These are phyloP conservation scores for Pirum gemmata DNA, from an alignment of 78 protist species.

Conservation along the genomic window DNA sequence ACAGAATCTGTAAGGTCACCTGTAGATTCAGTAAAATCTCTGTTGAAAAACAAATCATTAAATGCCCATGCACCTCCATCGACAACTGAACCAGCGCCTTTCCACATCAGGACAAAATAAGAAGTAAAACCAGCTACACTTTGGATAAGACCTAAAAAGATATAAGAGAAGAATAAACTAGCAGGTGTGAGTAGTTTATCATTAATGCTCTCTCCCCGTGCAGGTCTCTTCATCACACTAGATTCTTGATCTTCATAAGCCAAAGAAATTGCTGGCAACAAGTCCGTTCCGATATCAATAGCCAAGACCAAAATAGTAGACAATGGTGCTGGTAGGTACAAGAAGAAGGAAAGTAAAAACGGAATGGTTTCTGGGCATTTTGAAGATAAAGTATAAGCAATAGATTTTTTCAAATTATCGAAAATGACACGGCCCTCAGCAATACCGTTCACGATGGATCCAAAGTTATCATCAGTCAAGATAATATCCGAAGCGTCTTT, in stretches of 20 bases:
- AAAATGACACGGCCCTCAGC: slow-evolving; percentile 61
- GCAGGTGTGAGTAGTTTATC: slow-evolving; percentile 40
- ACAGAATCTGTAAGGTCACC: neutral
- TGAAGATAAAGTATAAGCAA: slow-evolving; percentile 81
- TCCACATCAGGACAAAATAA: slow-evolving; percentile 22
- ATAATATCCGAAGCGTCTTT: slow-evolving; percentile 91
- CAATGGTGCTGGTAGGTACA: slow-evolving; percentile 79
- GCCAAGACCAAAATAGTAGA: slow-evolving; percentile 51
- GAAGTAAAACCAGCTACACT: slow-evolving; percentile 7
- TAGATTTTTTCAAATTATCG: slow-evolving; percentile 84
- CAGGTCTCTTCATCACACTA: slow-evolving; percentile 83
- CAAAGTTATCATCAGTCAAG: slow-evolving; percentile 87
- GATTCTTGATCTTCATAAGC: slow-evolving; percentile 80
- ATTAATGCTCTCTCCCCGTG: slow-evolving; percentile 67
- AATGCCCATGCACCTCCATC: slow-evolving; percentile 8
- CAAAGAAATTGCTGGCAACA: slow-evolving; percentile 84
- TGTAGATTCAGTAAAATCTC: slow-evolving; percentile 2
- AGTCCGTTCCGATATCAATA: slow-evolving; percentile 86
- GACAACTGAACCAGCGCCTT: neutral
- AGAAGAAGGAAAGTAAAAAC: slow-evolving; percentile 67
- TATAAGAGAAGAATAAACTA: slow-evolving; percentile 21
- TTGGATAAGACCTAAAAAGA: slow-evolving; percentile 18
- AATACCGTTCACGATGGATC: slow-evolving; percentile 77
- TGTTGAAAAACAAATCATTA: neutral
- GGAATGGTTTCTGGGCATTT: slow-evolving; percentile 87